phyloP scores from a whole-genome alignment of 2,329 filamentous ascomycete genomes.

The Botrytis hyacinthi region DNA sequence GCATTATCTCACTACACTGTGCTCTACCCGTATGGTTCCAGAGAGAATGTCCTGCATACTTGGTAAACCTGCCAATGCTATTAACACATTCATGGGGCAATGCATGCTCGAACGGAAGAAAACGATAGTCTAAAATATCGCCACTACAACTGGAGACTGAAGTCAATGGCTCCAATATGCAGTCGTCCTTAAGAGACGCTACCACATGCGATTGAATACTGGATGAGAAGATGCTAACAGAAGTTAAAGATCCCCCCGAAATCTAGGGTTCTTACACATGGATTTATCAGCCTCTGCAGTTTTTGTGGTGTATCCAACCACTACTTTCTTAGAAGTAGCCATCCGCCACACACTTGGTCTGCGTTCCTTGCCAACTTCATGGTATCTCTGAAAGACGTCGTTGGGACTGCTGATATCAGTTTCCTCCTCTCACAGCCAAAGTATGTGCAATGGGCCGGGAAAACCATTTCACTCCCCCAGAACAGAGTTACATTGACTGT shows the following conservation, averaged over 20 bases:
- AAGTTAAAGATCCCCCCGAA: background rate
- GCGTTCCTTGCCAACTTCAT: background rate
- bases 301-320: background rate
- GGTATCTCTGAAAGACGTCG: background rate
- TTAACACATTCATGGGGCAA: background rate
- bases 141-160: background rate
- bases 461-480: background rate
- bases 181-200: background rate
- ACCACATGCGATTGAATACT: background rate
- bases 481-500: background rate
- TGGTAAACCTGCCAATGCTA: background rate
- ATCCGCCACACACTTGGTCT: background rate
- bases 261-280: background rate
- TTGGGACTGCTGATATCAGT: background rate
- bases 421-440: background rate
- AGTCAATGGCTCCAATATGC: background rate
- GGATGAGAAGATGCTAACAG: background rate
- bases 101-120: slow-evolving; percentile 6
- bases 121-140: background rate
- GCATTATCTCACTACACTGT: background rate
- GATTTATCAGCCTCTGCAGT: background rate
- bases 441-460: background rate
- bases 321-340: background rate
- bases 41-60: background rate
- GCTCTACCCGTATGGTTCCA: background rate